Percentiles rank a stretch among this genome's conserved stretches.
These are phyloP conservation scores for Teunomyces kruisii DNA, from an alignment of 805 yeast genomes.

Conservation along the genomic window DNA sequence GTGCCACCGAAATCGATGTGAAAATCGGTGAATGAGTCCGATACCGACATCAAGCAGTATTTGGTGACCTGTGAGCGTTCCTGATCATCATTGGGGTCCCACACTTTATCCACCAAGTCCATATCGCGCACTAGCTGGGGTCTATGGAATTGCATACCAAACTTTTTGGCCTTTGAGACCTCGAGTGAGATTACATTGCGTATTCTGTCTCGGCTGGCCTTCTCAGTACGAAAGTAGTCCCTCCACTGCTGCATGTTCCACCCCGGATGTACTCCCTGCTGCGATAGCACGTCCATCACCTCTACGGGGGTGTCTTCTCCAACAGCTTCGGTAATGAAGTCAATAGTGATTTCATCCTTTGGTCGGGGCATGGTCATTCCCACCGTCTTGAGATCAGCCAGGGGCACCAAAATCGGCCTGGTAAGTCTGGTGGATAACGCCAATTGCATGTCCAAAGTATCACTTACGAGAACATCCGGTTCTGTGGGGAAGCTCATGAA, in stretches of 20 bases:
- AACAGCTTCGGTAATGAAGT: conserved; percentile 53
- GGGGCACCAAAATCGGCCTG: conserved; percentile 49
- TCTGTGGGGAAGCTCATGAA: conserved; percentile 26
- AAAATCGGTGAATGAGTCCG: conserved; percentile 80
- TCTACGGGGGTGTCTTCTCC: conserved; percentile 68
- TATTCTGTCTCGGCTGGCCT: conserved; percentile 56
- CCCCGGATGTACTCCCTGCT: conserved; percentile 56
- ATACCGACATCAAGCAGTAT: conserved; percentile 84
- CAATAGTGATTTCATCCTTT: conserved; percentile 46
- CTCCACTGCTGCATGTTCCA: conserved; percentile 78
- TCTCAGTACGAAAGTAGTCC: conserved; percentile 56
- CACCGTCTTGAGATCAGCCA: conserved; percentile 23
- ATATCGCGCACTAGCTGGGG: conserved; percentile 65
- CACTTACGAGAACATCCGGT: conserved; percentile 28
- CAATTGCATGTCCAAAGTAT: conserved; percentile 34
- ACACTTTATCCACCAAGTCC: conserved; percentile 70
- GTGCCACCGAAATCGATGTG: conserved; percentile 94
- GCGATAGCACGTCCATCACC: conserved; percentile 88
- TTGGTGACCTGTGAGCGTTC: conserved; percentile 62
- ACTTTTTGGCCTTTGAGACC: conserved; percentile 53
- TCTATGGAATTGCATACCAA: conserved; percentile 51
- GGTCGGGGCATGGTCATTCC: conserved; percentile 56
- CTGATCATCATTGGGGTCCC: conserved; percentile 41
- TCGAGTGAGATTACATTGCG: conserved; percentile 83
- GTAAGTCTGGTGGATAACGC: conserved; percentile 31